A percentile compares a stretch with the other conserved stretches of the same genome.
phyloP scores from a whole-genome alignment of 2,329 filamentous ascomycete species.

The Calonectria crousiana region DNA sequence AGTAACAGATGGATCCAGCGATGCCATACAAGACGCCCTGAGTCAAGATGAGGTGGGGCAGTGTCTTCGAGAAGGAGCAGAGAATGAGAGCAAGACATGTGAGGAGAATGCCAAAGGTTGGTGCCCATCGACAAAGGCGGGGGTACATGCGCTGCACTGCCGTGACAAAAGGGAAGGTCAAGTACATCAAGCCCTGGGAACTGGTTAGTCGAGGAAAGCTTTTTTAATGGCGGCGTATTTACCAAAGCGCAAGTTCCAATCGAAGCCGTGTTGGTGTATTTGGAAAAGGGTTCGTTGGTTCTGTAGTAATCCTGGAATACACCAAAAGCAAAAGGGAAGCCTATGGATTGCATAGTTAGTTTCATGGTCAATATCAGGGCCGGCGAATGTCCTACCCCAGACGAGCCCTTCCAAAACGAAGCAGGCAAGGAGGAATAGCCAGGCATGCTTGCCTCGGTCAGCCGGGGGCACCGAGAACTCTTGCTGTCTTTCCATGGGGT shows the following conservation, averaged over 20 bases:
- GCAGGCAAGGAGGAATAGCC: conserved; percentile 44
- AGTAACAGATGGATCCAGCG: conserved; percentile 65
- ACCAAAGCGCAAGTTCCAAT: conserved; percentile 71
- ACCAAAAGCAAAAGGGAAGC: conserved; percentile 74
- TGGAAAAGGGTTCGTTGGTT: conserved; percentile 65
- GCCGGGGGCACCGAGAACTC: conserved; percentile 47
- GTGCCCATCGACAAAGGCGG: conserved; percentile 51
- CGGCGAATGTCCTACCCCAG: conserved; percentile 9
- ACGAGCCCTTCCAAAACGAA: conserved; percentile 39
- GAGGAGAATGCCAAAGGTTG: conserved; percentile 55
- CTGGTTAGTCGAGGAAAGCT: neutral
- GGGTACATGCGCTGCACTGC: conserved; percentile 55
- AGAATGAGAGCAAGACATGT: conserved; percentile 62
- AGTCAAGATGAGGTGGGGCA: conserved; percentile 64
- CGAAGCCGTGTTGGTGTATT: conserved; percentile 63
- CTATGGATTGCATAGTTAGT: conserved; percentile 49
- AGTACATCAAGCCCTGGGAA: conserved; percentile 49
- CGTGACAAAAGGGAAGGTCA: conserved; percentile 60
- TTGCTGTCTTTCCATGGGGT: neutral
- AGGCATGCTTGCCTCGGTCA: conserved; percentile 53
- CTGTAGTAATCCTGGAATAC: conserved; percentile 76
- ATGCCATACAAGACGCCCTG: conserved; percentile 70
- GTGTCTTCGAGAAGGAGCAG: conserved; percentile 59
- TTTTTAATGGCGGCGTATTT: conserved; percentile 40
- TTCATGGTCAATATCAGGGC: neutral